Evolutionary conservation across 106 monocot species (phyloP).

Genomic region (Dioscorea alata): DNA sequence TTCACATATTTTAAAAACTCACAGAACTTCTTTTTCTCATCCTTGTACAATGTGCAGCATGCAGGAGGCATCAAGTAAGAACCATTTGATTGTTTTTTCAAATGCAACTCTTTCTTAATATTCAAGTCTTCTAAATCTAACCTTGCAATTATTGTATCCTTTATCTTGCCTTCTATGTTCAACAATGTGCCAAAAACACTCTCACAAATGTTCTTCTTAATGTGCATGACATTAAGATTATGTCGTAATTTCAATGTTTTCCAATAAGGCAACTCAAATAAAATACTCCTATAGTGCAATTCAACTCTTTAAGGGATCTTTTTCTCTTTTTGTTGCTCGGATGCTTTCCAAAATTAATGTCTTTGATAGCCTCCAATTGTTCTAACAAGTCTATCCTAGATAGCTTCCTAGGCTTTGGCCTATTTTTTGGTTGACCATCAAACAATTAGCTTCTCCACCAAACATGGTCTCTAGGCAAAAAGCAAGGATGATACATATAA

Average conservation of each 20-base stretch:
- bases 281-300: not conserved
- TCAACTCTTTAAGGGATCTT: not conserved
- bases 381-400: not conserved
- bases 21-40: not conserved
- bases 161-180: not conserved
- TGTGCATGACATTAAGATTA: too few relatives aligned
- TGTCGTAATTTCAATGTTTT: too few relatives aligned
- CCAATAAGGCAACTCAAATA: too few relatives aligned
- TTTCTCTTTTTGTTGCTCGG: not conserved
- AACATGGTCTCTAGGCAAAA: too few relatives aligned
- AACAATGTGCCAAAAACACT: not conserved
- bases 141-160: not conserved
- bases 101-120: too few relatives aligned
- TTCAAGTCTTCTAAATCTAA: too few relatives aligned
- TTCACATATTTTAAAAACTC: not conserved
- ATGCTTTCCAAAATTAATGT: not conserved
- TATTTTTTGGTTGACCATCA: not conserved
- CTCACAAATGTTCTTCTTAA: constrained; percentile 1
- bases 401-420: not conserved
- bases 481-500: too few relatives aligned
- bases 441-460: too few relatives aligned
- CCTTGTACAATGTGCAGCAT: not conserved
- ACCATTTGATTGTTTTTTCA: too few relatives aligned
- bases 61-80: too few relatives aligned
- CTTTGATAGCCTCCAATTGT: not conserved